Conservation (phyloP, 2,329 filamentous ascomycete species). For the Paecilomyces sp. region DNA sequence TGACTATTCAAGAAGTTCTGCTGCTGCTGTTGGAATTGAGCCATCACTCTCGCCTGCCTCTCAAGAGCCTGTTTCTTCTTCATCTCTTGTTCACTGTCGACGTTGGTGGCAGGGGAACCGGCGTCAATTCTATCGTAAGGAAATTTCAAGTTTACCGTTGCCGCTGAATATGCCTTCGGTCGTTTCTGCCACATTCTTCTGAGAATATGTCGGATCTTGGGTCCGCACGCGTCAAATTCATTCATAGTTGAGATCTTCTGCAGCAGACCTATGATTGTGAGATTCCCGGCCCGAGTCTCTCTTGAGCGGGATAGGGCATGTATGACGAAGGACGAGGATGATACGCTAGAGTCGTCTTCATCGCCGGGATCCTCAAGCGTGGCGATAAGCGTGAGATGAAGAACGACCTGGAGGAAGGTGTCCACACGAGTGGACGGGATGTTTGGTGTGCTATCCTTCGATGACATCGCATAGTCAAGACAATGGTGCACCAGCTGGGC, state of each 20-base stretch:
- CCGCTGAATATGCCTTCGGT: slow-evolving; percentile 63
- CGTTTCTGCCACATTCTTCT: slow-evolving; percentile 78
- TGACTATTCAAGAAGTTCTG: slow-evolving; percentile 90
- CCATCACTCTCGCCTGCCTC: slow-evolving; percentile 90
- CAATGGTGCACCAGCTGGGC: slow-evolving; percentile 85
- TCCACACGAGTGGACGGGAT: slow-evolving; percentile 80
- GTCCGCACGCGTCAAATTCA: slow-evolving; percentile 72
- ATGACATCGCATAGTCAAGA: slow-evolving; percentile 70
- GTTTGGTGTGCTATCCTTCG: slow-evolving; percentile 59
- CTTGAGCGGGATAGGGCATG: slow-evolving; percentile 61
- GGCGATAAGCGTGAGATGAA: slow-evolving; percentile 81
- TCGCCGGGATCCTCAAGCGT: slow-evolving; percentile 70
- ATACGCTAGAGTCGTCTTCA: slow-evolving; percentile 45
- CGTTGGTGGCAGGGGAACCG: slow-evolving; percentile 65
- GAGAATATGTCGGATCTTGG: slow-evolving; percentile 77
- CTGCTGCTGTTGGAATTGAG: slow-evolving; percentile 95
- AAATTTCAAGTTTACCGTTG: slow-evolving; percentile 54
- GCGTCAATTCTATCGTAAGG: slow-evolving; percentile 74
- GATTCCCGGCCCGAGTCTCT: slow-evolving; percentile 29
- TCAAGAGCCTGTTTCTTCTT: slow-evolving; percentile 89
- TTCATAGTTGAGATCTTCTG: slow-evolving; percentile 55
- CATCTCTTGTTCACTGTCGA: slow-evolving; percentile 56
- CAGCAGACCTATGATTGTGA: slow-evolving; percentile 48
- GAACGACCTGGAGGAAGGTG: slow-evolving; percentile 81
- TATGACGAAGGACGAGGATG: slow-evolving; percentile 60